phyloP scores from a whole-genome alignment of 208 protist species.

The Porcisia deanei region DNA sequence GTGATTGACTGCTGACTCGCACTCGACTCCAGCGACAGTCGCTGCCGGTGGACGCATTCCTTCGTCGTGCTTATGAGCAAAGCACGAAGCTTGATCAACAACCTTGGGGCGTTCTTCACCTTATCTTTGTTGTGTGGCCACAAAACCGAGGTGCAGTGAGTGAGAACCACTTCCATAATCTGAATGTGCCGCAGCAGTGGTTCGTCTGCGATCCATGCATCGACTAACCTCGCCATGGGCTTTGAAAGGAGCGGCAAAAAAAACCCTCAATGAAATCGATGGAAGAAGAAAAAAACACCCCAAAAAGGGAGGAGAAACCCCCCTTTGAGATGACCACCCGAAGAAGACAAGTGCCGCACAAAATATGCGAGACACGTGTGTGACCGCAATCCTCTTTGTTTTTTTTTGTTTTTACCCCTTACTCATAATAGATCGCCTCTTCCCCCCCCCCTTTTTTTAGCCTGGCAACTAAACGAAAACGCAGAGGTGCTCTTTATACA shows the following conservation, averaged over 20 bases:
- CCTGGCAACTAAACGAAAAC: too few relatives aligned
- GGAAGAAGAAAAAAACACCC: not conserved
- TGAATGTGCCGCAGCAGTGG: constrained; percentile 44
- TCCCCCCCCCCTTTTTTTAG: too few relatives aligned
- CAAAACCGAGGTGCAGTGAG: constrained; percentile 53
- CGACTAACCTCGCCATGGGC: constrained; percentile 27
- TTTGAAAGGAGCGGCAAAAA: not conserved
- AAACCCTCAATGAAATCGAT: not conserved
- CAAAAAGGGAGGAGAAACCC: not conserved
- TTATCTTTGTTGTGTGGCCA: constrained; percentile 43
- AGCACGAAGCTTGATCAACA: constrained; percentile 38
- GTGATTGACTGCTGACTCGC: constrained; percentile 12
- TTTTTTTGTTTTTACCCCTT: too few relatives aligned
- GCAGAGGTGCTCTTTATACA: not conserved
- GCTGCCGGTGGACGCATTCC: not conserved
- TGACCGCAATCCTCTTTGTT: too few relatives aligned
- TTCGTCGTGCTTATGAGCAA: constrained; percentile 24
- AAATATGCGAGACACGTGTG: too few relatives aligned
- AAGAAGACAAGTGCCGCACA: not conserved
- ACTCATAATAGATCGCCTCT: too few relatives aligned
- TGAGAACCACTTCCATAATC: constrained; percentile 57
- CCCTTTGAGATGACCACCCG: not conserved
- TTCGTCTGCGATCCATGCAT: constrained; percentile 61
- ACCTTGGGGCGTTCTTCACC: constrained; percentile 30
- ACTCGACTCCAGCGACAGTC: constrained; percentile 2